Evolutionary conservation across 345 rosid species (phyloP), one percentile per base, ranked within the genome.

Genomic region (Melaleuca quinquenervia): DNA sequence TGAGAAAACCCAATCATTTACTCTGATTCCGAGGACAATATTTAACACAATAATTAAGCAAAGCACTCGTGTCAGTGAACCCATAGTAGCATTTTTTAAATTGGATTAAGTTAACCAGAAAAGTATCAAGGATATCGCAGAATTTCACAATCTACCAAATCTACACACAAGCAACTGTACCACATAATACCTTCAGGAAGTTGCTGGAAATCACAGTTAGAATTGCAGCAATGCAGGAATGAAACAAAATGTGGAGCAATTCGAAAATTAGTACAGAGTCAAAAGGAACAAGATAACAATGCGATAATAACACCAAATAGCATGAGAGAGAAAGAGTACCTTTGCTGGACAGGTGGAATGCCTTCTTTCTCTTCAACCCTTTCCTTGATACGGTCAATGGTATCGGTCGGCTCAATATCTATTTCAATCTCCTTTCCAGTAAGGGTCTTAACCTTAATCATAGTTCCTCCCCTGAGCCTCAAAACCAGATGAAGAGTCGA

Each of bases 361-460:
- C 99, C 99, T 91, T 96, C 98, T 89, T 96, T 95, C 92, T 97
- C 98, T 90, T 97, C 98, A 15, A 96, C 98, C 3, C 98, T 91
- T 88, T 96, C 98, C 93, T 97, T 97, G 89, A 97, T 96, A 26
- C 99, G 93, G 56, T 97, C 98, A 74, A 97, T 96, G 32, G 98
- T 96, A 87, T 97, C 99, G 1, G 92, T 94, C 36, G 98, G 99
- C 87, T 96, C 98, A 45, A 97, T 97, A 87, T 96, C 98, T 16
- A 96, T 97, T 90, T 96, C 99, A 56, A 96, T 97, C 83, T 97
- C 98, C 84, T 95, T 97, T 3, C 99, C 99, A 0, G 99, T 97
- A 24, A 94, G 98, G 21, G 98, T 97, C 91, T 95, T 96, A 54
- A 97, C 99, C 88, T 96, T 97, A 58, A 97, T 95, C 99, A 97